Evolutionary conservation across 2,329 filamentous ascomycete species (phyloP).

Genomic region (Xylaria arbuscula): DNA sequence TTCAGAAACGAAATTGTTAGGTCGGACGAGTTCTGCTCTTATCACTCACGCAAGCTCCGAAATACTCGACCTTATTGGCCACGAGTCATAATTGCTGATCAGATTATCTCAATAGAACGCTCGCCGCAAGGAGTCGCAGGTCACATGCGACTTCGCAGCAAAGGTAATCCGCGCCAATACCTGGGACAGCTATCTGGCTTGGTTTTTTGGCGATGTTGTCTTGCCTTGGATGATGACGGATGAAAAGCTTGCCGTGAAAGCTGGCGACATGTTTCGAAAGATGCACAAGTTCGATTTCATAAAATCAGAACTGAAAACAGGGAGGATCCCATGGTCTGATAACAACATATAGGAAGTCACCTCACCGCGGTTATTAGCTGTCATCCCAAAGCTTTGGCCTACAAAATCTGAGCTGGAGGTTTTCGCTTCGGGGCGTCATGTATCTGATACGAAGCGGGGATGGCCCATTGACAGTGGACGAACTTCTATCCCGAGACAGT

Average conservation of each 20-base stretch:
- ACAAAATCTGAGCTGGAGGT: not conserved
- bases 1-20: not conserved
- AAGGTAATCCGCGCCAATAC: conserved; percentile 30
- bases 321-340: conserved; percentile 35
- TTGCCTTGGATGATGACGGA: conserved; percentile 24
- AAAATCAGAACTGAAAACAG: conserved; percentile 19
- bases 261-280: conserved; percentile 9
- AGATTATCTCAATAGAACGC: not conserved
- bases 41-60: not conserved
- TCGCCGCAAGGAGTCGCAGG: conserved; percentile 29
- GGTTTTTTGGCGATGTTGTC: conserved; percentile 32
- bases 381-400: not conserved
- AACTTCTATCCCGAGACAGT: not conserved
- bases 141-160: conserved; percentile 25
- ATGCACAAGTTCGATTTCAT: conserved; percentile 35
- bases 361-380: not conserved
- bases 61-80: not conserved
- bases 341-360: not conserved
- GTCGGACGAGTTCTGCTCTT: not conserved
- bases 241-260: conserved; percentile 8
- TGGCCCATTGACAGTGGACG: not conserved
- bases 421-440: not conserved
- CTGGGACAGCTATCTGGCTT: conserved; percentile 34
- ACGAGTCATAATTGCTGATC: not conserved
- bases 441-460: not conserved